Evolutionary conservation across 2,329 filamentous ascomycete genomes (phyloP).

Genomic region (Triangularia verruculosa): DNA sequence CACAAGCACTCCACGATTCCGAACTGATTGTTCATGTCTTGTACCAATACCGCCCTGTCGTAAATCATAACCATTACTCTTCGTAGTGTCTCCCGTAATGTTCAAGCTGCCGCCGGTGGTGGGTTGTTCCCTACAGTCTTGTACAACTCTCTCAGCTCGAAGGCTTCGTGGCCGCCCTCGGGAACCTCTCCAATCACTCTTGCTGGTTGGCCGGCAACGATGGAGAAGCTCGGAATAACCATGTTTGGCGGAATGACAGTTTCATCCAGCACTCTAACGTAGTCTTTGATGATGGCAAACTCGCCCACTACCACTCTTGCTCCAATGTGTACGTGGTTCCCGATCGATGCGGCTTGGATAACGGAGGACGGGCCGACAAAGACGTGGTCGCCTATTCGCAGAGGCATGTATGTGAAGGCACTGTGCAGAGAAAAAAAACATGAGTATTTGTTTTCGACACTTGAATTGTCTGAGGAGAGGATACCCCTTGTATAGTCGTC

Average conservation of each 20-base stretch:
- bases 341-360: constrained; percentile 79
- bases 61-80: not conserved
- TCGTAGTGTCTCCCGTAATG: not conserved
- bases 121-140: constrained; percentile 61
- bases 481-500: constrained; percentile 72
- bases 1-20: constrained; percentile 8
- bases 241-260: constrained; percentile 81
- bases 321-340: constrained; percentile 83
- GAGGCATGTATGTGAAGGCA: constrained; percentile 75
- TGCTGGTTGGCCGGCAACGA: constrained; percentile 82
- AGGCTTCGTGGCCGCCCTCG: constrained; percentile 64
- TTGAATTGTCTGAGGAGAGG: constrained; percentile 13
- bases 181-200: constrained; percentile 78
- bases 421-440: constrained; percentile 31
- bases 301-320: constrained; percentile 73
- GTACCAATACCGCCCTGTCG: not conserved
- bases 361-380: constrained; percentile 75
- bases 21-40: not conserved
- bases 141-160: constrained; percentile 63
- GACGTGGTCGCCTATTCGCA: constrained; percentile 92
- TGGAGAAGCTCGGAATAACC: constrained; percentile 87
- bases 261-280: constrained; percentile 80
- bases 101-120: constrained; percentile 38
- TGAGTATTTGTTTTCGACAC: not conserved
- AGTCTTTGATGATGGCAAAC: constrained; percentile 91